Evolutionary conservation across 345 rosid genomes (phyloP).

Genomic region (Raphanus sativus): DNA sequence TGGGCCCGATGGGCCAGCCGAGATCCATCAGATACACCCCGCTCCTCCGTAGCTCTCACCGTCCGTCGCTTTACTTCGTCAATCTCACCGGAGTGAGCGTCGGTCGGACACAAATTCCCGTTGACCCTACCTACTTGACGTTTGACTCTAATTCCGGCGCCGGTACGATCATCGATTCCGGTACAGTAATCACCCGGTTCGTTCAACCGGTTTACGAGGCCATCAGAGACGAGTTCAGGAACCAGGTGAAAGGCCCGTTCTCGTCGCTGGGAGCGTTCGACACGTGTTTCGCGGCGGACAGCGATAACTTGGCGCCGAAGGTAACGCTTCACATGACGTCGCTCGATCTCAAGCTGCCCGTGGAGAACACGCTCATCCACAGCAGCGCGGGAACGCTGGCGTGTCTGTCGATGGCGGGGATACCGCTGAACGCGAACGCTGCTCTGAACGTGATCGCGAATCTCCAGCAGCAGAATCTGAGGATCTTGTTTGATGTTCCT

Average conservation of each 20-base stretch:
- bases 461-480: slow-evolving; percentile 83
- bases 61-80: slow-evolving; percentile 83
- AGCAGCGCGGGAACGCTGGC: slow-evolving; percentile 72
- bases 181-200: slow-evolving; percentile 86
- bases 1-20: slow-evolving; percentile 76
- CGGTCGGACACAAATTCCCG: slow-evolving; percentile 51
- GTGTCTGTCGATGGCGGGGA: slow-evolving; percentile 80
- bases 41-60: slow-evolving; percentile 63
- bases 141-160: slow-evolving; percentile 71
- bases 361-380: slow-evolving; percentile 83
- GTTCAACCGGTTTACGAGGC: slow-evolving; percentile 57
- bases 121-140: slow-evolving; percentile 42
- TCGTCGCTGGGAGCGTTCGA: slow-evolving; percentile 81
- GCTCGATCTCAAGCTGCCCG: slow-evolving; percentile 59
- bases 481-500: slow-evolving; percentile 69
- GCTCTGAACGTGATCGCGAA: slow-evolving; percentile 81
- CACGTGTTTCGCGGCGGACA: slow-evolving; percentile 62
- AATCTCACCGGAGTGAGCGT: slow-evolving; percentile 81
- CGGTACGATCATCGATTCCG: slow-evolving; percentile 83
- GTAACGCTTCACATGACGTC: slow-evolving; percentile 61
- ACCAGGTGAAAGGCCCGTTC: slow-evolving; percentile 66
- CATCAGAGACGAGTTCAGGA: slow-evolving; percentile 71
- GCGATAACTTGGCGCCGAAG: slow-evolving; percentile 46
- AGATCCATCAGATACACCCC: slow-evolving; percentile 60
- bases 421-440: slow-evolving; percentile 61